Evolutionary conservation across 2,329 filamentous ascomycete species (phyloP).

Genomic region (Coniella vitis): DNA sequence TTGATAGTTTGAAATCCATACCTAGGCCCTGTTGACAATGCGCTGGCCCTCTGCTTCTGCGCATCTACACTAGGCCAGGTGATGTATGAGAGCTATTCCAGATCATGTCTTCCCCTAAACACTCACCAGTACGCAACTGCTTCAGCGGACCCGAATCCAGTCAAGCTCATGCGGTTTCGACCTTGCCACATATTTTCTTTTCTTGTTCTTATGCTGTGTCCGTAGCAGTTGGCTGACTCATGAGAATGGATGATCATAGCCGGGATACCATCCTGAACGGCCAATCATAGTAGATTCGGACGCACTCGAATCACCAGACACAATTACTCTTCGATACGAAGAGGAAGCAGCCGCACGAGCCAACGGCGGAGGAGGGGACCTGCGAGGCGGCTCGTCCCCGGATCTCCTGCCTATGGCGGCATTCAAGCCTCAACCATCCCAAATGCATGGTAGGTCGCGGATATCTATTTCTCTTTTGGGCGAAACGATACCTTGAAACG

Average conservation of each 20-base stretch:
- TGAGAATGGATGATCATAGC: conserved; percentile 29
- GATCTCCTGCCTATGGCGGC: conserved; percentile 69
- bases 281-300: conserved; percentile 51
- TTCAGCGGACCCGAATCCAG: no score
- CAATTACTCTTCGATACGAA: conserved; percentile 49
- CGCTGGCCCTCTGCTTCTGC: no score
- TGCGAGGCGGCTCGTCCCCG: conserved; percentile 50
- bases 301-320: conserved; percentile 51
- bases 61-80: no score
- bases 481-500: background rate
- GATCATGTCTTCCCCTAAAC: no score
- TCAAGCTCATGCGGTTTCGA: no score
- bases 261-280: conserved; percentile 46
- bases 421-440: conserved; percentile 71
- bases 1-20: no score
- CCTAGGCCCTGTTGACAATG: no score
- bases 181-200: no score
- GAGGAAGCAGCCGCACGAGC: conserved; percentile 45
- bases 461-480: background rate
- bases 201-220: no score
- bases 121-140: no score
- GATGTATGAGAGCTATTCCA: background rate
- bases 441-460: conserved; percentile 68
- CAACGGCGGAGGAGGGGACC: conserved; percentile 40
- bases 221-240: conserved; percentile 4